Conservation (phyloP, 306 rosid species). For the Quercus wislizeni region DNA sequence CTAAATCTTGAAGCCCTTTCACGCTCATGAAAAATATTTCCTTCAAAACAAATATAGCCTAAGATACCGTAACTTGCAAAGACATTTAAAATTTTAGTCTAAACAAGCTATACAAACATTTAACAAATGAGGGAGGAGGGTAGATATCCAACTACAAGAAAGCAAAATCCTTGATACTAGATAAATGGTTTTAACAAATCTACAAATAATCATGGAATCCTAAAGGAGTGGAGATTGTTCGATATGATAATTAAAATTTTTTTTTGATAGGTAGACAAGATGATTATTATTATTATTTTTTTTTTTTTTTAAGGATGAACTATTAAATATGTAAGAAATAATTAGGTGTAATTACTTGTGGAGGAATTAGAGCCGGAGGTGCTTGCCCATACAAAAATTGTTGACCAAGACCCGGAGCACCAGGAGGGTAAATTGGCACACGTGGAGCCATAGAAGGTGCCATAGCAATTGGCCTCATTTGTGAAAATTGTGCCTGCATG, state of each 20-base stretch:
- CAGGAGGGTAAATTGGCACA: slow-evolving; percentile 74
- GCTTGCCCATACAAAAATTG: slow-evolving; percentile 76
- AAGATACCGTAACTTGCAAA: background rate
- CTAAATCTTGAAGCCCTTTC: no score
- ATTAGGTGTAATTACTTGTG: slow-evolving; percentile 43
- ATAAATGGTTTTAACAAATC: background rate
- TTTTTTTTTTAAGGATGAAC: background rate
- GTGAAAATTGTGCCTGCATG: slow-evolving; percentile 67
- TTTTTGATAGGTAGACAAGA: no score
- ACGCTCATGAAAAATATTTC: no score
- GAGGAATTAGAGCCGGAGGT: slow-evolving; percentile 68
- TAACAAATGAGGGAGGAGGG: background rate
- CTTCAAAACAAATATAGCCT: background rate
- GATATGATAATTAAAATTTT: background rate
- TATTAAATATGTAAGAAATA: background rate
- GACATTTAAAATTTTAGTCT: background rate
- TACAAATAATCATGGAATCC: background rate
- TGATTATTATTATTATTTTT: no score
- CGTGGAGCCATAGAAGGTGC: slow-evolving; percentile 68
- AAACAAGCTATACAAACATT: background rate
- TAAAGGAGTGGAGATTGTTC: background rate
- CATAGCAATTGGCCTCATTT: slow-evolving; percentile 71
- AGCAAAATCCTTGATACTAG: no score
- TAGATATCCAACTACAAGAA: no score
- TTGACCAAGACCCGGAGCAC: slow-evolving; percentile 74